Conservation (phyloP, 495 filamentous ascomycete species). For the Hyaloscypha hepaticicola region DNA sequence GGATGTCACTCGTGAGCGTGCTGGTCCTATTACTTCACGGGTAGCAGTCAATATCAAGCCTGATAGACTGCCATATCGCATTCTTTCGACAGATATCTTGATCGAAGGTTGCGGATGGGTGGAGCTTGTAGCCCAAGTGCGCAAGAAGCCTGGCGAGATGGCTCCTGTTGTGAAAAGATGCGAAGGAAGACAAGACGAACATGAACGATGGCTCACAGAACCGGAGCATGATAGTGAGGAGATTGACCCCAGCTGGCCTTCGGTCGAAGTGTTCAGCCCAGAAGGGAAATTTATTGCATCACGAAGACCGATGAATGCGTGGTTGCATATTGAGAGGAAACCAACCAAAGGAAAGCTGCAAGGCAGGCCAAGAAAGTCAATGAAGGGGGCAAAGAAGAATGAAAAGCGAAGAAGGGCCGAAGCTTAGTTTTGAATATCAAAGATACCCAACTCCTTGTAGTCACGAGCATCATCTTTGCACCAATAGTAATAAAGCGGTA, state of each 20-base stretch:
- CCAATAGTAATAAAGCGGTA: not conserved
- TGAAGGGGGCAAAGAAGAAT: constrained; percentile 58
- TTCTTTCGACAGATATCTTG: constrained; percentile 78
- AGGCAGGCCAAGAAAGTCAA: constrained; percentile 52
- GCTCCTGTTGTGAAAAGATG: constrained; percentile 16
- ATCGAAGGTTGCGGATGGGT: constrained; percentile 94
- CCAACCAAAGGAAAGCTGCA: constrained; percentile 26
- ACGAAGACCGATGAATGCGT: constrained; percentile 73
- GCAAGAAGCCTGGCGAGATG: constrained; percentile 47
- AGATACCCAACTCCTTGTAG: constrained; percentile 13
- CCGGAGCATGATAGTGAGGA: constrained; percentile 7
- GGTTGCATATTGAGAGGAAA: constrained; percentile 42
- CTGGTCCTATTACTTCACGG: constrained; percentile 56
- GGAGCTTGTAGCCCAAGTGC: constrained; percentile 79
- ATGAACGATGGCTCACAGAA: constrained; percentile 7
- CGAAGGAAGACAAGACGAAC: constrained; percentile 24
- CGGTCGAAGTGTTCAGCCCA: constrained; percentile 82
- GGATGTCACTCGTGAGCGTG: constrained; percentile 74
- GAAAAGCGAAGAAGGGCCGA: constrained; percentile 35
- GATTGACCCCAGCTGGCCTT: constrained; percentile 43
- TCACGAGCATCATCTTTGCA: too few species aligned
- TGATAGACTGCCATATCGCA: constrained; percentile 68
- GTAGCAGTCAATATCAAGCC: constrained; percentile 51
- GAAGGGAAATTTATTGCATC: constrained; percentile 72
- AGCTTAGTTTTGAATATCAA: not conserved